Evolutionary conservation across 1,284 basidiomycete genomes (phyloP), one percentile per base, ranked within the genome.

Genomic region (Puccinia horiana): DNA sequence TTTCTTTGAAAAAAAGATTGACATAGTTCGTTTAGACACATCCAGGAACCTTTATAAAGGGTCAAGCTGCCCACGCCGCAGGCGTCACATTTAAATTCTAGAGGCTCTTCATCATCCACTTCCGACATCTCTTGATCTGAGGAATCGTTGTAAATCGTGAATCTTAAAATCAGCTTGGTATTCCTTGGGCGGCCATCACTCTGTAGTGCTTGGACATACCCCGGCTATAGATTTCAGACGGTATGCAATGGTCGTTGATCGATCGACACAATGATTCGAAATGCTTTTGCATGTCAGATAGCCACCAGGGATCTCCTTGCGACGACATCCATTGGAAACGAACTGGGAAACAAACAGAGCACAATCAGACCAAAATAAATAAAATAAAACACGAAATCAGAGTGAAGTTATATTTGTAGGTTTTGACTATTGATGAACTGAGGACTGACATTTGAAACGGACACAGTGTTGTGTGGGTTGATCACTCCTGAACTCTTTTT

Each of bases 381-480:
- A n/a, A n/a, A n/a, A n/a, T n/a, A n/a, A n/a, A n/a, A n/a, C n/a
- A n/a, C n/a, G n/a, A n/a, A n/a, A n/a, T n/a, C n/a, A n/a, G n/a
- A n/a, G n/a, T n/a, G n/a, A n/a, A n/a, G n/a, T n/a, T n/a, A n/a
- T n/a, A n/a, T n/a, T n/a, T n/a, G n/a, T n/a, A n/a, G n/a, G n/a
- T n/a, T n/a, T n/a, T n/a, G n/a, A n/a, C n/a, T n/a, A n/a, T n/a
- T n/a, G n/a, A n/a, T n/a, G n/a, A n/a, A n/a, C n/a, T n/a, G n/a
- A n/a, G n/a, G n/a, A 76, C 78, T 81, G 35, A 74, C 78, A 81
- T 61, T 81, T 81, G 20, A 81, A 72, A n/a, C 78, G 78, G 3
- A 74, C 42, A 44, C 69, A 63, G 42, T 20, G 29, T 16, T 44
- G 26, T 9, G 37, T 56, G 1, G 78, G 70, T 5, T 29, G n/a